These are phyloP conservation scores for Cytospora schulzeri DNA, from an alignment of 2,329 filamentous ascomycete species.

Conservation along the genomic window DNA sequence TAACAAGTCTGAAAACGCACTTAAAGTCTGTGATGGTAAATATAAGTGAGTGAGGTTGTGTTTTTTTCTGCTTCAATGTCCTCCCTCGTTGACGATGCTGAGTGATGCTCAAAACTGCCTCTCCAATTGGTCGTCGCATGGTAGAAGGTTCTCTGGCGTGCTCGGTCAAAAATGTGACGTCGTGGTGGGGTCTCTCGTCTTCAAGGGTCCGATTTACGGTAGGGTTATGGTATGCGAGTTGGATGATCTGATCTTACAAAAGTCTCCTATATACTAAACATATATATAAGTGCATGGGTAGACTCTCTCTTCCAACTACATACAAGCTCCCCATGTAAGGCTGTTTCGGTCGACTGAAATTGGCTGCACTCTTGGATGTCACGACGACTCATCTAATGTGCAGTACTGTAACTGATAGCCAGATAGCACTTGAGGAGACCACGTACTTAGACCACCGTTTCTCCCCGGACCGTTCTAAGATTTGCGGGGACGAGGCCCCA, in stretches of 20 bases:
- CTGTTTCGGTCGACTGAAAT: background rate
- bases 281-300: background rate
- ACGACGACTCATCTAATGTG: background rate
- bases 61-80: conserved; percentile 1
- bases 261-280: background rate
- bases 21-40: background rate
- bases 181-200: conserved; percentile 16
- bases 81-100: conserved; percentile 19
- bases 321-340: background rate
- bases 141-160: conserved; percentile 26
- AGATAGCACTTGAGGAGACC: too few species aligned
- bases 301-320: background rate
- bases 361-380: background rate
- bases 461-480: background rate
- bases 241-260: background rate
- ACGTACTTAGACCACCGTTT: background rate
- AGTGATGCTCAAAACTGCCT: conserved; percentile 19
- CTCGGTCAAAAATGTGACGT: conserved; percentile 26
- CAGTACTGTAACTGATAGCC: background rate
- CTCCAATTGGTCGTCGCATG: conserved; percentile 24
- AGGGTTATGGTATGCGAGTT: background rate
- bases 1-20: background rate
- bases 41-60: background rate
- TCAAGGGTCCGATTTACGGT: background rate
- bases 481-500: conserved; percentile 6